Evolutionary conservation across 2,329 filamentous ascomycete species (phyloP).

Genomic region (Didymella lethalis): DNA sequence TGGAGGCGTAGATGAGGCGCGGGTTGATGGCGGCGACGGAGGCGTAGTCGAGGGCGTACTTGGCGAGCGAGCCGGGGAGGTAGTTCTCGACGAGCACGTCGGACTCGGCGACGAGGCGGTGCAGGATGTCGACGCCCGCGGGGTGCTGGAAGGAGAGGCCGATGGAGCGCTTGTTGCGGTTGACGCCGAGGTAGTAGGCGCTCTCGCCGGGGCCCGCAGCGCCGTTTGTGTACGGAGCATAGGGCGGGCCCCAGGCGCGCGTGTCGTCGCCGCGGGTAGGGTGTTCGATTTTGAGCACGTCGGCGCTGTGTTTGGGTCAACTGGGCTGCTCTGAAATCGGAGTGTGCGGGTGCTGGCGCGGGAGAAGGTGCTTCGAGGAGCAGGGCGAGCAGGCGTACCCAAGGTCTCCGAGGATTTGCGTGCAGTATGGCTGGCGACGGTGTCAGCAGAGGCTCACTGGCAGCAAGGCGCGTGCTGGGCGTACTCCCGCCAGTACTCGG

Average conservation of each 20-base stretch:
- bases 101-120: constrained; percentile 81
- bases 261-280: constrained; percentile 81
- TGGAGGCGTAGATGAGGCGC: constrained; percentile 88
- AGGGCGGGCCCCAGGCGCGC: constrained; percentile 94
- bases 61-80: constrained; percentile 85
- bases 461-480: constrained; percentile 43
- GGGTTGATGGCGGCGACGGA: constrained; percentile 84
- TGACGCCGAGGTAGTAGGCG: constrained; percentile 94
- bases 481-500: constrained; percentile 88
- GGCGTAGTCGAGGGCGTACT: constrained; percentile 89
- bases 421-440: constrained; percentile 82
- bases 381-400: constrained; percentile 67
- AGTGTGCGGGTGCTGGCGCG: too few relatives aligned
- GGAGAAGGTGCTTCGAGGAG: too few relatives aligned
- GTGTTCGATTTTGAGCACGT: constrained; percentile 97
- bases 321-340: not conserved
- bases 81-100: constrained; percentile 98
- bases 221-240: constrained; percentile 75
- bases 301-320: constrained; percentile 67
- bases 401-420: constrained; percentile 93
- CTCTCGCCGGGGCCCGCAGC: constrained; percentile 80
- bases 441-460: constrained; percentile 27
- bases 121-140: constrained; percentile 83
- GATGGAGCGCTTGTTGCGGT: constrained; percentile 96
- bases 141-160: constrained; percentile 89